Percentiles rank a stretch among this genome's conserved stretches.
Evolutionary conservation across 1,284 basidiomycete genomes (phyloP).

Genomic region (Cutaneotrichosporon cyanovorans): DNA sequence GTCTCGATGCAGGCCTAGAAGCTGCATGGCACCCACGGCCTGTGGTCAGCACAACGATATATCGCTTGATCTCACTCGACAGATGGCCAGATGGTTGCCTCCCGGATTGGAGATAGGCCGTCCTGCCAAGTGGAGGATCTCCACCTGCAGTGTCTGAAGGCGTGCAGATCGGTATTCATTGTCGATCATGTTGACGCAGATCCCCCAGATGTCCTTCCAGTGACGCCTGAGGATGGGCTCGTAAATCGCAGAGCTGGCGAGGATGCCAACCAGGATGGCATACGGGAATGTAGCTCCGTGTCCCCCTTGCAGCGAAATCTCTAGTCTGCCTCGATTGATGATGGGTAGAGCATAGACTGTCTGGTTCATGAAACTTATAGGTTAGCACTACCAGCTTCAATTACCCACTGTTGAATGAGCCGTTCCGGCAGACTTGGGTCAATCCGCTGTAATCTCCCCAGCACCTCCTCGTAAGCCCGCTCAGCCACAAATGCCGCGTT

Average conservation of each 20-base stretch:
- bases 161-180: constrained; percentile 19
- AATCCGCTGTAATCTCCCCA: constrained; percentile 1
- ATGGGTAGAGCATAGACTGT: constrained; percentile 22
- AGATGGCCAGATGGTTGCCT: constrained; percentile 20
- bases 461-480: constrained; percentile 11
- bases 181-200: constrained; percentile 20
- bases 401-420: constrained; percentile 19
- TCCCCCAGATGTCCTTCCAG: constrained; percentile 13
- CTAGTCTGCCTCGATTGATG: constrained; percentile 21
- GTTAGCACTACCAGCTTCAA: no score
- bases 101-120: constrained; percentile 19
- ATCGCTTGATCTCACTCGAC: constrained; percentile 6
- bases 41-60: not conserved
- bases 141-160: constrained; percentile 22
- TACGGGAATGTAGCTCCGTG: constrained; percentile 18
- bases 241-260: constrained; percentile 19
- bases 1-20: constrained; percentile 26
- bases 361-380: constrained; percentile 15
- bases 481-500: constrained; percentile 16
- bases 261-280: constrained; percentile 19
- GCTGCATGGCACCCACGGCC: constrained; percentile 15
- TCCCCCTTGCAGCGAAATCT: constrained; percentile 13
- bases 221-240: constrained; percentile 8
- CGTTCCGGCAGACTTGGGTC: constrained; percentile 10
- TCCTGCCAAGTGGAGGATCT: constrained; percentile 21